Percentiles rank a stretch among this genome's conserved stretches.
These are phyloP conservation scores for Platanthera zijinensis DNA, from an alignment of 106 monocot species.

Conservation along the genomic window DNA sequence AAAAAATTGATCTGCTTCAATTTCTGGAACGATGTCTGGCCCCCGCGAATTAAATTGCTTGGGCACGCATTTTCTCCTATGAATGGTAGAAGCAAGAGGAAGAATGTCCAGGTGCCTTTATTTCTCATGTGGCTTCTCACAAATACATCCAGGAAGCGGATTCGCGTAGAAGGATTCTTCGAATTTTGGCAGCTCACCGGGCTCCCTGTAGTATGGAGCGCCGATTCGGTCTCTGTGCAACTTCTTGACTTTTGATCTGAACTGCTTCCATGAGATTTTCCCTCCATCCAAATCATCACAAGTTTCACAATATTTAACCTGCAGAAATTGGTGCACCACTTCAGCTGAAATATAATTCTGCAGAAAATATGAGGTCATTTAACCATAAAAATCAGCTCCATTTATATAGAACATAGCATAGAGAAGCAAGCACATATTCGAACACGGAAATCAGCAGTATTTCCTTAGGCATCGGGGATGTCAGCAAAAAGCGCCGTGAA, in stretches of 20 bases:
- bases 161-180: slow-evolving; percentile 90
- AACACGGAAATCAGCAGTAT: background rate
- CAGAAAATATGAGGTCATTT: background rate
- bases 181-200: slow-evolving; percentile 66
- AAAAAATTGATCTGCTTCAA: too few relatives aligned
- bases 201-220: slow-evolving; percentile 60
- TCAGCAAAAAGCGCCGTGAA: background rate
- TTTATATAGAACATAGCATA: background rate
- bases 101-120: background rate
- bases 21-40: too few relatives aligned
- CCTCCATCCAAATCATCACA: slow-evolving; percentile 67
- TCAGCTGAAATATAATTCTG: background rate
- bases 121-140: slow-evolving; percentile 26
- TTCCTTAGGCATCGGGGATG: background rate
- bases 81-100: too few relatives aligned
- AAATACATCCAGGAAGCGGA: slow-evolving; percentile 75
- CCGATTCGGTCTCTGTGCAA: slow-evolving; percentile 53
- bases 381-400: background rate
- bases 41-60: too few relatives aligned
- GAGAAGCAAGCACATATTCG: too few relatives aligned
- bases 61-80: too few relatives aligned
- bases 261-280: slow-evolving; percentile 61
- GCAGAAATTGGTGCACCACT: slow-evolving; percentile 9
- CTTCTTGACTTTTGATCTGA: slow-evolving; percentile 65
- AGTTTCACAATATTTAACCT: slow-evolving; percentile 62